Evolutionary conservation across 176 grass and related monocot genomes (phyloP).

Genomic region (Cocos nucifera): DNA sequence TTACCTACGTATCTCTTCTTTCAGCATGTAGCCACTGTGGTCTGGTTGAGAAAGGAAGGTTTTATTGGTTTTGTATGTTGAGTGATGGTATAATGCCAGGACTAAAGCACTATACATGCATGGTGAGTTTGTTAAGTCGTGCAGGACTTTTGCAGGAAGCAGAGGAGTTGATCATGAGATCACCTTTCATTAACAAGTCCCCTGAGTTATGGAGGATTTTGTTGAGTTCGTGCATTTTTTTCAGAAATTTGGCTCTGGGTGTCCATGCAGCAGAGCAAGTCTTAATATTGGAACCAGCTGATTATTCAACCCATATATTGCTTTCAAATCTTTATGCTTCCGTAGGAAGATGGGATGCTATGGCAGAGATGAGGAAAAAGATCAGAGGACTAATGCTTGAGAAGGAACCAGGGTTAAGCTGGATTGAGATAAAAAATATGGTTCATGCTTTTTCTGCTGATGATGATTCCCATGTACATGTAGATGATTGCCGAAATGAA

Average conservation of each 20-base stretch:
- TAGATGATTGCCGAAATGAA: slow-evolving; percentile 32
- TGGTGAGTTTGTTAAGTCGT: slow-evolving; percentile 75
- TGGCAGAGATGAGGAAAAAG: slow-evolving; percentile 57
- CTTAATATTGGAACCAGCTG: slow-evolving; percentile 42
- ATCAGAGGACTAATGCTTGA: slow-evolving; percentile 57
- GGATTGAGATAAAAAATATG: slow-evolving; percentile 48
- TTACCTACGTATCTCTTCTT: slow-evolving; percentile 83
- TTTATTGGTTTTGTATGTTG: slow-evolving; percentile 86
- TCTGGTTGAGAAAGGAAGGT: slow-evolving; percentile 60
- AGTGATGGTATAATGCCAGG: slow-evolving; percentile 53
- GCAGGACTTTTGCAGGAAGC: slow-evolving; percentile 62
- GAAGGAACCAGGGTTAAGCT: slow-evolving; percentile 73
- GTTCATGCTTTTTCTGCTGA: slow-evolving; percentile 47
- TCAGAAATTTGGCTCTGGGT: slow-evolving; percentile 49
- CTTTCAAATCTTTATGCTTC: slow-evolving; percentile 86
- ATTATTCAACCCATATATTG: slow-evolving; percentile 63
- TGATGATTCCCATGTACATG: slow-evolving; percentile 37
- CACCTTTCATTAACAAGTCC: slow-evolving; percentile 46
- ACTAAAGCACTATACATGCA: slow-evolving; percentile 80
- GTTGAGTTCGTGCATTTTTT: slow-evolving; percentile 63
- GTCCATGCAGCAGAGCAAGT: slow-evolving; percentile 37
- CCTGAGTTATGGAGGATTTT: slow-evolving; percentile 78
- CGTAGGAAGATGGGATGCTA: slow-evolving; percentile 49
- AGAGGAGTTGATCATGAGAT: slow-evolving; percentile 47
- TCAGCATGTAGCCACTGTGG: slow-evolving; percentile 66